Conservation (phyloP, 1,139 yeast genomes). For the Pneumocystis oryctolagi region DNA sequence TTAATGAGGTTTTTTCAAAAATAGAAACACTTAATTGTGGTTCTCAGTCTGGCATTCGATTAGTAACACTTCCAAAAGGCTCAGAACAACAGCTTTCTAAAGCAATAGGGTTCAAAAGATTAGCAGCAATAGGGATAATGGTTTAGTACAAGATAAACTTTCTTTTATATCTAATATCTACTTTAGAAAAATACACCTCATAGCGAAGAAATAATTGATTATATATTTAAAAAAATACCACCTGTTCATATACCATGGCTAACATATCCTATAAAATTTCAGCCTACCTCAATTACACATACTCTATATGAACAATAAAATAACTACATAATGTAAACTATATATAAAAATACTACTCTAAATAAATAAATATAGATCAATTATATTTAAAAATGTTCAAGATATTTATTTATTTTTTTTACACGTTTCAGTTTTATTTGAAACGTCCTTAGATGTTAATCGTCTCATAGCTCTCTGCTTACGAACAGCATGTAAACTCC, state of each 20-base stretch:
- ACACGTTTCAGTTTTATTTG: not conserved
- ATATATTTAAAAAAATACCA: not conserved
- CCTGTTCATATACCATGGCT: not conserved
- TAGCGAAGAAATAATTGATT: not conserved
- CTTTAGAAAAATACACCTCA: constrained; percentile 1
- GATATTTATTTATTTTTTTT: not conserved
- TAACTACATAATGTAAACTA: not conserved
- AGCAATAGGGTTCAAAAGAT: not conserved
- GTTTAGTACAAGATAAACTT: not conserved
- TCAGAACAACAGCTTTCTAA: constrained; percentile 1
- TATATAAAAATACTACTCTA: not conserved
- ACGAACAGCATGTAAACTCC: constrained; percentile 2
- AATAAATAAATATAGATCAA: not conserved
- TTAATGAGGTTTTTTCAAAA: not conserved
- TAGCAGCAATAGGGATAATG: constrained; percentile 1
- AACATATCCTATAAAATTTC: not conserved
- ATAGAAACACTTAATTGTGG: not conserved
- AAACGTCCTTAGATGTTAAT: not conserved
- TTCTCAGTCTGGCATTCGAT: not conserved
- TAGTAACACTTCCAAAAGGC: constrained; percentile 2
- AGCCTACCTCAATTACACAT: not conserved
- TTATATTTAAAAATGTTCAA: not conserved
- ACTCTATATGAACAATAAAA: not conserved
- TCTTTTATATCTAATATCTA: not conserved
- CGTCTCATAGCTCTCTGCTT: not conserved